A percentile compares a stretch with the other conserved stretches of the same genome.
Evolutionary conservation across 352 stramenopile species (phyloP).

Genomic region (Aphanomyces euteiches): DNA sequence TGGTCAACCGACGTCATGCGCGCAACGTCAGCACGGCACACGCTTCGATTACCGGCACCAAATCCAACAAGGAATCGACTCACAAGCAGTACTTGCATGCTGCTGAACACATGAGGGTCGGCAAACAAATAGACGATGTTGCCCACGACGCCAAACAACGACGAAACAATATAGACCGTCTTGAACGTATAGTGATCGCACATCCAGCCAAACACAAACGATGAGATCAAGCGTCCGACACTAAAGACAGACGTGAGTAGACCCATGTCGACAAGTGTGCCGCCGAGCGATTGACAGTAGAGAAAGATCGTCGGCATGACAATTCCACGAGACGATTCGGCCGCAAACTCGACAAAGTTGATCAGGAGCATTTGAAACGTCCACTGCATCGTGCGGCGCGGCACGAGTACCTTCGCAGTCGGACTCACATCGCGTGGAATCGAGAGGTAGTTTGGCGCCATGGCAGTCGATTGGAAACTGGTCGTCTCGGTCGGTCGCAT

Average conservation of each 20-base stretch:
- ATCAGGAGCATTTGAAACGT: constrained; percentile 59
- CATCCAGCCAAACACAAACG: constrained; percentile 57
- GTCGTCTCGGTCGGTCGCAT: too few relatives aligned
- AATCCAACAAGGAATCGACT: constrained; percentile 70
- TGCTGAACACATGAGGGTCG: constrained; percentile 31
- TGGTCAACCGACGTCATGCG: constrained; percentile 56
- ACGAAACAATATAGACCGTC: constrained; percentile 48
- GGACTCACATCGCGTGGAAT: too few relatives aligned
- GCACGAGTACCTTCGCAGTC: too few relatives aligned
- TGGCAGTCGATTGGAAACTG: too few relatives aligned
- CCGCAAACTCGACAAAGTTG: constrained; percentile 53
- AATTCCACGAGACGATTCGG: constrained; percentile 55
- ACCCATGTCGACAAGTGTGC: constrained; percentile 50
- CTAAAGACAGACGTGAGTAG: constrained; percentile 65
- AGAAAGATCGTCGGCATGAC: constrained; percentile 66
- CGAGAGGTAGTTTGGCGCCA: too few relatives aligned
- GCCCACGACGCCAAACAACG: constrained; percentile 42
- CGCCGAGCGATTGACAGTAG: constrained; percentile 55
- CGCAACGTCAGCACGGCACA: constrained; percentile 66
- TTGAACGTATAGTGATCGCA: constrained; percentile 59
- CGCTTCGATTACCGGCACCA: constrained; percentile 65
- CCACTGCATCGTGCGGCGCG: constrained; percentile 37
- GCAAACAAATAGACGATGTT: constrained; percentile 62
- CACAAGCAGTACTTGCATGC: constrained; percentile 33
- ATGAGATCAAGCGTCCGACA: constrained; percentile 56